A percentile compares a stretch with the other conserved stretches of the same genome.
Conservation (phyloP, 164 flowering plant species). For the Dillenia suffruticosa region DNA sequence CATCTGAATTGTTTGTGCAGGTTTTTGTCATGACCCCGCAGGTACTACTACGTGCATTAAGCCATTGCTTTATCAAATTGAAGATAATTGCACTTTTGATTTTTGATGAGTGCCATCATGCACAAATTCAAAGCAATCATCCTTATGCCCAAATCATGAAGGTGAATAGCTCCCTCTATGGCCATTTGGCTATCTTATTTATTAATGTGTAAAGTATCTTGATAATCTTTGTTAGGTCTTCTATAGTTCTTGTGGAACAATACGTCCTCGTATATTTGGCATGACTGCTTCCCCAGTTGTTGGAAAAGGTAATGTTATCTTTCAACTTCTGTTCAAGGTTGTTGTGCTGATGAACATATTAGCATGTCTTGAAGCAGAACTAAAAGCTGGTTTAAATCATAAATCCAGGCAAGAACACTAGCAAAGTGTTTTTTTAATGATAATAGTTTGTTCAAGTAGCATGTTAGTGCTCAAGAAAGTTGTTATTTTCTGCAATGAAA, state of each 20-base stretch:
- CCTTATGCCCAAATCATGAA: conserved; percentile 96
- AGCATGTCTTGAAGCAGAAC: too few species aligned
- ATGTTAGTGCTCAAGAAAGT: too few species aligned
- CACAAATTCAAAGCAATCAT: conserved; percentile 81
- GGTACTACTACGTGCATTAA: conserved; percentile 60
- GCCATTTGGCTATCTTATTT: conserved; percentile 3
- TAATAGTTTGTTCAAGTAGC: too few species aligned
- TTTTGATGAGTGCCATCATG: conserved; percentile 98
- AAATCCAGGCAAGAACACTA: too few species aligned
- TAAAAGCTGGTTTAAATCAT: too few species aligned
- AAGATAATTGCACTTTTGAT: conserved; percentile 79
- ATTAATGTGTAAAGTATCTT: conserved; percentile 1
- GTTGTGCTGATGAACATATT: too few species aligned
- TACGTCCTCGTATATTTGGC: conserved; percentile 89
- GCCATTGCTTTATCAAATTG: conserved; percentile 82
- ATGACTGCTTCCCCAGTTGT: conserved; percentile 96
- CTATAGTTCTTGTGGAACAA: conserved; percentile 31
- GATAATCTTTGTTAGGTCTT: conserved; percentile 41
- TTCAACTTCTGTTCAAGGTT: too few species aligned
- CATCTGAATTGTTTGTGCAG: conserved; percentile 37
- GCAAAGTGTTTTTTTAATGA: too few species aligned
- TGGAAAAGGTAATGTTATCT: conserved; percentile 70
- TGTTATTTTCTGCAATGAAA: too few species aligned
- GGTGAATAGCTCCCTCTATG: conserved; percentile 25
- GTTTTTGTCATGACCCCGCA: conserved; percentile 97